A percentile compares a stretch with the other conserved stretches of the same genome.
These are phyloP conservation scores for Leccinum obscurum DNA, from an alignment of 768 basidiomycete genomes.

Conservation along the genomic window DNA sequence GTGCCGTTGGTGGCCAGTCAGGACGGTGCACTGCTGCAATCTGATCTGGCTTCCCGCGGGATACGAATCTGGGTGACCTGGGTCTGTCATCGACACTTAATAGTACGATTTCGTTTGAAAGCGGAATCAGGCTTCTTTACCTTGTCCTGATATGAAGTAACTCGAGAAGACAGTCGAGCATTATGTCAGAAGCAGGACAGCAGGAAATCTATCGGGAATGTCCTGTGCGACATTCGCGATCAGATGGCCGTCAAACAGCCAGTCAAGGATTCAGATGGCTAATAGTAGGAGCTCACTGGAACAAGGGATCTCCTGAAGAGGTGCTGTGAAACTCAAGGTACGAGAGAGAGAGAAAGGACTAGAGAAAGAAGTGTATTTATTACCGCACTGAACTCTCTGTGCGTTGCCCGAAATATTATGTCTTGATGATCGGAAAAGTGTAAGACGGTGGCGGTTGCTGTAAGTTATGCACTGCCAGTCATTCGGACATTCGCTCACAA, in stretches of 20 bases:
- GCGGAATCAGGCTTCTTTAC: constrained; percentile 1
- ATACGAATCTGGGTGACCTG: constrained; percentile 7
- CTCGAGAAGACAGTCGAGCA: not conserved
- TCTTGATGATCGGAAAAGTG: no score
- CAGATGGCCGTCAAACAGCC: not conserved
- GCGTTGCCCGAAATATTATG: no score
- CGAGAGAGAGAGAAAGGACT: not conserved
- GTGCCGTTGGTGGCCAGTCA: not conserved
- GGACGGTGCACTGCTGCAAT: not conserved
- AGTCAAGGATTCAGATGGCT: not conserved
- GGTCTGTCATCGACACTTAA: not conserved
- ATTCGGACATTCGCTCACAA: no score
- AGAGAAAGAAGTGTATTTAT: not conserved
- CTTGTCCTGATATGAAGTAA: not conserved
- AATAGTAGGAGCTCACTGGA: not conserved
- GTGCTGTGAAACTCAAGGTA: not conserved
- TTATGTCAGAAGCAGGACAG: not conserved
- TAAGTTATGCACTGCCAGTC: not conserved
- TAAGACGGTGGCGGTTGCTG: no score
- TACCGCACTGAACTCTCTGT: not conserved
- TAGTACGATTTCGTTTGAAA: not conserved
- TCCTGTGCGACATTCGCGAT: not conserved
- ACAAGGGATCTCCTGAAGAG: not conserved
- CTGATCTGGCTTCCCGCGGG: not conserved
- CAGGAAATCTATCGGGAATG: not conserved